A percentile compares a stretch with the other conserved stretches of the same genome.
phyloP scores from a whole-genome alignment of 1,284 basidiomycete species.

The Leccinum insolens region DNA sequence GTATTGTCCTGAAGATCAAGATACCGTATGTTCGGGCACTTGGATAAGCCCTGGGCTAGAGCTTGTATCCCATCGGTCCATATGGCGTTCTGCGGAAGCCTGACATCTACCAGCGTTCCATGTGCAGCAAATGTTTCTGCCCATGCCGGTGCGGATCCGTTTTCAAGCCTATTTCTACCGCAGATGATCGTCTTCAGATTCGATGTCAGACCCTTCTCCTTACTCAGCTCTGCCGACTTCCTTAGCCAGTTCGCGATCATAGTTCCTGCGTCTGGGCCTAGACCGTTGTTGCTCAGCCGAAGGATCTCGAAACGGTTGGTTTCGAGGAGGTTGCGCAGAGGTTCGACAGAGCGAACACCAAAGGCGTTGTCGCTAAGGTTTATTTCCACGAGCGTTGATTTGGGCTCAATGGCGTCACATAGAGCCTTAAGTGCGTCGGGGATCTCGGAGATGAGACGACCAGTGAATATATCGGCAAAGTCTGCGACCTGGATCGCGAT shows the following conservation, averaged over 20 bases:
- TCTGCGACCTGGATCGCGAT: conserved; percentile 74
- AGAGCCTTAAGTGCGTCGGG: conserved; percentile 88
- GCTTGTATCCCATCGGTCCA: conserved; percentile 91
- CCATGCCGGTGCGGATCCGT: conserved; percentile 85
- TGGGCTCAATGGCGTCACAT: conserved; percentile 84
- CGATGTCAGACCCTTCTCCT: conserved; percentile 66
- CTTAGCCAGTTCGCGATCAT: conserved; percentile 87
- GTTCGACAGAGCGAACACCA: conserved; percentile 93
- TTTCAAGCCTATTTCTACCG: conserved; percentile 93
- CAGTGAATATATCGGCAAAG: conserved; percentile 98
- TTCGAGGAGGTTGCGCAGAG: conserved; percentile 89
- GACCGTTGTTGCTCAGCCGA: conserved; percentile 96
- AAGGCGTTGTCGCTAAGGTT: conserved; percentile 97
- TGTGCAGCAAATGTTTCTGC: conserved; percentile 89
- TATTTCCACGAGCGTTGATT: conserved; percentile 83
- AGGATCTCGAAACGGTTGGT: conserved; percentile 81
- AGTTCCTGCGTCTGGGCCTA: conserved; percentile 90
- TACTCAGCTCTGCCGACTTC: conserved; percentile 74
- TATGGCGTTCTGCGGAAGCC: conserved; percentile 98
- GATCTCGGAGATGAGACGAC: conserved; percentile 94
- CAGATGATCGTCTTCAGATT: conserved; percentile 86
- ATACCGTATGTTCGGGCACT: conserved; percentile 70
- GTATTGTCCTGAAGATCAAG: conserved; percentile 98
- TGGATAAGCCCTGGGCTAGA: conserved; percentile 76
- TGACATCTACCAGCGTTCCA: conserved; percentile 79